Conservation (phyloP, 192 early-diverging fungal genomes). For the Coemansia sp. region DNA sequence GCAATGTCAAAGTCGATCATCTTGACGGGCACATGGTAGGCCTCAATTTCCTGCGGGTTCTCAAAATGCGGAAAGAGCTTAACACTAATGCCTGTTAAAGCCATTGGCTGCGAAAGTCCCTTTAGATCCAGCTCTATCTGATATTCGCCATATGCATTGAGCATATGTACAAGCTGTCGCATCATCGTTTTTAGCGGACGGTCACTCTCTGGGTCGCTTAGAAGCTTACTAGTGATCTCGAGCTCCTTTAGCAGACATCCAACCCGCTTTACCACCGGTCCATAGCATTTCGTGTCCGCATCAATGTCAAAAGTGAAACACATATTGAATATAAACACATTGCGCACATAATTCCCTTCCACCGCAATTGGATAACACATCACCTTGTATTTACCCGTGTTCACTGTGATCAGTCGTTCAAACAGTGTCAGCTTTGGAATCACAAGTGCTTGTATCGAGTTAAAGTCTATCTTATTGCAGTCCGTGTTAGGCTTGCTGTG, state of each 20-base stretch:
- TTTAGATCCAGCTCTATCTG: conserved; percentile 49
- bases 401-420: conserved; percentile 48
- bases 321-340: conserved; percentile 88
- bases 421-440: conserved; percentile 49
- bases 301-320: conserved; percentile 90
- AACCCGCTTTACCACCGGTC: conserved; percentile 86
- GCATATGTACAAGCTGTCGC: conserved; percentile 44
- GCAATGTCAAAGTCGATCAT: conserved; percentile 42
- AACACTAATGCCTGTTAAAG: conserved; percentile 39
- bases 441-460: conserved; percentile 48
- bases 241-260: conserved; percentile 76
- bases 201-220: conserved; percentile 36
- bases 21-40: conserved; percentile 43
- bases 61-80: conserved; percentile 51
- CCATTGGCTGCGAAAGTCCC: conserved; percentile 38
- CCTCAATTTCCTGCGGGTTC: conserved; percentile 19
- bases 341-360: conserved; percentile 64
- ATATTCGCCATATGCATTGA: conserved; percentile 48
- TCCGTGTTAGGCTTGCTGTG: neutral
- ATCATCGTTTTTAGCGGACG: conserved; percentile 37
- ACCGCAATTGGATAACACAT: conserved; percentile 53
- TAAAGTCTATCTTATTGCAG: conserved; percentile 48
- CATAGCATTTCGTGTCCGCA: conserved; percentile 78
- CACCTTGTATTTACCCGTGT: conserved; percentile 40
- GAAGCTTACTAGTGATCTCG: conserved; percentile 60